These are phyloP conservation scores for Ascodesmis nigricans DNA, from an alignment of 495 filamentous ascomycete genomes.

Conservation along the genomic window DNA sequence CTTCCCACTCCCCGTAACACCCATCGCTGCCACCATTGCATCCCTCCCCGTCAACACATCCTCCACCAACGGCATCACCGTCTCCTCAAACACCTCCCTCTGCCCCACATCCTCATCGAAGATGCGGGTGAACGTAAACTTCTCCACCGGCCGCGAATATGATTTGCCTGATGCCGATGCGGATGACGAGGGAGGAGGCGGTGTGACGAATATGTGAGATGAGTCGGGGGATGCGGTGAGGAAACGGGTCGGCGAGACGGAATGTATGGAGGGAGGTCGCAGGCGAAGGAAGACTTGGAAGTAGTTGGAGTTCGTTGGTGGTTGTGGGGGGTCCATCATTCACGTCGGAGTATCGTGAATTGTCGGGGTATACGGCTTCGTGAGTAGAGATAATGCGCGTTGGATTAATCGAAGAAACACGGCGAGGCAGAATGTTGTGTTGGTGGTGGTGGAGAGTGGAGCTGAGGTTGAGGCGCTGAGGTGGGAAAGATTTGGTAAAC, in stretches of 20 bases:
- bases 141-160: conserved; percentile 73
- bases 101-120: conserved; percentile 73
- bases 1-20: conserved; percentile 94
- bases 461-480: too few species aligned
- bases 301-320: background rate
- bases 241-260: conserved; percentile 17
- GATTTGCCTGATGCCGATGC: conserved; percentile 32
- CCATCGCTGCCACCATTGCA: conserved; percentile 74
- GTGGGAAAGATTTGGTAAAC: too few species aligned
- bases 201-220: conserved; percentile 17
- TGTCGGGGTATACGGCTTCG: too few species aligned
- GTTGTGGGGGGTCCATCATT: too few species aligned
- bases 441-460: too few species aligned
- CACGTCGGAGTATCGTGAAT: too few species aligned
- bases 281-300: conserved; percentile 89
- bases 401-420: too few species aligned
- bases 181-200: too few species aligned
- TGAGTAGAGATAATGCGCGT: too few species aligned
- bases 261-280: conserved; percentile 39
- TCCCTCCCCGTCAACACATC: conserved; percentile 57
- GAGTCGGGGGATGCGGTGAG: conserved; percentile 10
- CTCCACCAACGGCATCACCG: conserved; percentile 53
- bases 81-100: conserved; percentile 69
- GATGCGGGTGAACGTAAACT: conserved; percentile 81
- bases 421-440: too few species aligned